Evolutionary conservation across 345 rosid species (phyloP).

Genomic region (Rhodamnia argentea): DNA sequence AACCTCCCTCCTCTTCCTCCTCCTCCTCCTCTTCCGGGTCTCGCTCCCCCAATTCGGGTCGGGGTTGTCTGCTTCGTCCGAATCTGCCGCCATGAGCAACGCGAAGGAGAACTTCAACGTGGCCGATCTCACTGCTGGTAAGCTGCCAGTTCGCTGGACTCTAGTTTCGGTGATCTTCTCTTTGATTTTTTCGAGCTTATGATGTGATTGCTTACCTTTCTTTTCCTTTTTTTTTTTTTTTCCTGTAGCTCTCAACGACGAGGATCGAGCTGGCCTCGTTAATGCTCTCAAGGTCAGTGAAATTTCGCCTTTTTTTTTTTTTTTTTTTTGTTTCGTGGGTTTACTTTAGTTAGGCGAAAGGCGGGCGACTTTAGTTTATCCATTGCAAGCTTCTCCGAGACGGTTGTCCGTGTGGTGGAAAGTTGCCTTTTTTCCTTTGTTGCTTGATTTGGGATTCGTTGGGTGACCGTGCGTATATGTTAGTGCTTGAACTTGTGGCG

Average conservation of each 20-base stretch:
- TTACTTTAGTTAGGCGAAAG: not conserved
- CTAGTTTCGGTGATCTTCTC: not conserved
- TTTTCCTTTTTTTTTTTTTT: not conserved
- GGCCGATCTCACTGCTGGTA: slow-evolving; percentile 72
- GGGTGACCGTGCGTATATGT: not conserved
- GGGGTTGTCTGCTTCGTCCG: not conserved
- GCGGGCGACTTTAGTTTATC: not conserved
- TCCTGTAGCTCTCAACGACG: slow-evolving; percentile 53
- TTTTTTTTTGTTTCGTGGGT: not conserved
- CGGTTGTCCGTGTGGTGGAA: not conserved
- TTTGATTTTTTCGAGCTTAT: not conserved
- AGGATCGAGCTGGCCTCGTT: slow-evolving; percentile 68
- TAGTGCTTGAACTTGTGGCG: not conserved
- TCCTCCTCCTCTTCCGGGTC: not conserved
- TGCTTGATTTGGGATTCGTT: not conserved
- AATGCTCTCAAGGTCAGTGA: slow-evolving; percentile 64
- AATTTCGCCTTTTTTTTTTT: not conserved
- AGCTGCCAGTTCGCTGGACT: not conserved
- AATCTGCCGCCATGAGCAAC: slow-evolving; percentile 40
- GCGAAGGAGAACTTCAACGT: slow-evolving; percentile 53
- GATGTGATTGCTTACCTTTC: not conserved
- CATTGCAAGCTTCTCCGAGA: not conserved
- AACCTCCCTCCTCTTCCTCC: slow-evolving; percentile 8
- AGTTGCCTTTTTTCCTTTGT: not conserved
- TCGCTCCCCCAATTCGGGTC: not conserved